phyloP scores from a whole-genome alignment of 805 yeast genomes.

The Monosporozyma solicola region DNA sequence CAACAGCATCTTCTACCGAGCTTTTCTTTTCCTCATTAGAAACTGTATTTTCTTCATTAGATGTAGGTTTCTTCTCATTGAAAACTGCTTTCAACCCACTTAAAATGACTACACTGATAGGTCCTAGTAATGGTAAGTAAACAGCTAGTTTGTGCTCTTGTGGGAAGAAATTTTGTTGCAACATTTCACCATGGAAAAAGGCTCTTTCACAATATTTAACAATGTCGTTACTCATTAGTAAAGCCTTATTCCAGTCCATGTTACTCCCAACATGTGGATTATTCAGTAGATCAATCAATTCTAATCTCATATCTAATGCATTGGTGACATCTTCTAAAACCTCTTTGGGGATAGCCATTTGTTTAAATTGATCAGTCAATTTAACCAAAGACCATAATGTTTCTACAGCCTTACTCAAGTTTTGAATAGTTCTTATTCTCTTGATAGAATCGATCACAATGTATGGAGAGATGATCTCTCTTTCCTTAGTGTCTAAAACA shows the following conservation, averaged over 20 bases:
- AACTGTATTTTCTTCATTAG: not conserved
- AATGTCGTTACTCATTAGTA: constrained; percentile 43
- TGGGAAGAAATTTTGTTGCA: constrained; percentile 90
- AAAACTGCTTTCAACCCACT: constrained; percentile 43
- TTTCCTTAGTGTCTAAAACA: constrained; percentile 39
- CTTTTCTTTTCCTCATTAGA: not conserved
- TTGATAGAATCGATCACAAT: constrained; percentile 59
- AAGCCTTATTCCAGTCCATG: constrained; percentile 41
- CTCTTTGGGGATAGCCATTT: constrained; percentile 73
- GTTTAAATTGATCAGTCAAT: constrained; percentile 56
- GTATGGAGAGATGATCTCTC: constrained; percentile 38
- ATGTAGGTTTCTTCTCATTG: constrained; percentile 26
- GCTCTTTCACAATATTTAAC: constrained; percentile 45
- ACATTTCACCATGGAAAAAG: constrained; percentile 90
- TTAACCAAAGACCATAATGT: constrained; percentile 66
- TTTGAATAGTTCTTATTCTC: constrained; percentile 48
- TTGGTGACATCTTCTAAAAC: constrained; percentile 50
- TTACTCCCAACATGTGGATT: constrained; percentile 26
- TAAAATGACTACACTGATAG: constrained; percentile 56
- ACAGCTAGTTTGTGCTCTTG: constrained; percentile 94
- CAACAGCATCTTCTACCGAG: not conserved
- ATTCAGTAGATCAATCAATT: constrained; percentile 23
- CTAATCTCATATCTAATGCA: constrained; percentile 38
- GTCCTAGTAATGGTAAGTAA: constrained; percentile 84
- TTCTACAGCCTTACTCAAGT: constrained; percentile 53